Conservation (phyloP, 768 basidiomycete species). For the Lentinula lateritia region DNA sequence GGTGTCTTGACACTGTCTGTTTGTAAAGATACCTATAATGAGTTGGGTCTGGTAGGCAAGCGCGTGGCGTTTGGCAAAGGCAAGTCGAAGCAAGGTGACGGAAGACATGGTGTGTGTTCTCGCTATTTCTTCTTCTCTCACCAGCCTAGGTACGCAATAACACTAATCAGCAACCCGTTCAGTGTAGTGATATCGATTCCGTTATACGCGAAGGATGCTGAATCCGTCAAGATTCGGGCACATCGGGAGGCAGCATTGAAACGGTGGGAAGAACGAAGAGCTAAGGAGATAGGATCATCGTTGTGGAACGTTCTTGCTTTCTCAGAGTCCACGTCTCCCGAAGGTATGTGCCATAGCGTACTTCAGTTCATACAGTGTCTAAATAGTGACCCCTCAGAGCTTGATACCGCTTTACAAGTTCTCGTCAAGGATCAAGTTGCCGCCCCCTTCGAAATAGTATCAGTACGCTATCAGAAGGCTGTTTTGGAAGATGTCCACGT, state of each 20-base stretch:
- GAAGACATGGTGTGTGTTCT: slow-evolving; percentile 41
- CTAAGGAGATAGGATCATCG: slow-evolving; percentile 8
- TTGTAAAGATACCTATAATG: slow-evolving; percentile 53
- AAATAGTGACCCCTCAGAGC: not conserved
- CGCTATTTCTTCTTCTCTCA: not conserved
- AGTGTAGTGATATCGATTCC: slow-evolving; percentile 43
- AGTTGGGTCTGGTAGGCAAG: slow-evolving; percentile 54
- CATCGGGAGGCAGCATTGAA: slow-evolving; percentile 35
- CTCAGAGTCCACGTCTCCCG: not conserved
- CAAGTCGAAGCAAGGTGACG: slow-evolving; percentile 31
- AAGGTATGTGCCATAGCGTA: not conserved
- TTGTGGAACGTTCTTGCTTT: slow-evolving; percentile 45
- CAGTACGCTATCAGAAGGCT: slow-evolving; percentile 14
- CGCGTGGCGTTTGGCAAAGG: slow-evolving; percentile 38
- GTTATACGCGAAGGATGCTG: slow-evolving; percentile 30
- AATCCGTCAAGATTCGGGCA: slow-evolving; percentile 27
- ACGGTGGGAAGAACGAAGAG: slow-evolving; percentile 46
- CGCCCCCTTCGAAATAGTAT: slow-evolving; percentile 10
- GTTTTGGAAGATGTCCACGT: slow-evolving; percentile 32
- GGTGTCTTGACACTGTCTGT: slow-evolving; percentile 54
- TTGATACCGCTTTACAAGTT: slow-evolving; percentile 4
- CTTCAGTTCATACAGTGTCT: not conserved
- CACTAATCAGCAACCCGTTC: slow-evolving; percentile 5
- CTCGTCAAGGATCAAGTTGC: slow-evolving; percentile 6
- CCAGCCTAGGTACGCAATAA: not conserved